Evolutionary conservation across 225 moss, liverwort and hornwort species (phyloP), one percentile per base, ranked within the genome.

Genomic region (Pseudisothecium myosuroides): DNA sequence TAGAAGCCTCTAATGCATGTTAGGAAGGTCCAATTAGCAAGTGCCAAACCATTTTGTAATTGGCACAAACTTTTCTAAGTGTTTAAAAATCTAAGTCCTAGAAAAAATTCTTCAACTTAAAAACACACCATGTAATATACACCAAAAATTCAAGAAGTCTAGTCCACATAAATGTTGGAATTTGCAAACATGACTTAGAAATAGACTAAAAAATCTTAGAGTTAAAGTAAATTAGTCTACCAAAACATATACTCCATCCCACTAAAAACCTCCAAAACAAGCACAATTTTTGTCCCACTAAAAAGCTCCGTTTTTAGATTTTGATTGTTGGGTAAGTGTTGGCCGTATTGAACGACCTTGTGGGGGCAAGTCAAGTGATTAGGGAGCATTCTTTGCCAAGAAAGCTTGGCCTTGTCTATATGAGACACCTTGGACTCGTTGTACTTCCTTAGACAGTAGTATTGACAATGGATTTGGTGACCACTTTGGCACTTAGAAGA

Each of bases 201-300:
- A n/a, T 0, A n/a, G 0, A 22, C 13, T 68, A n/a, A 2, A 37
- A 68, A 68, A 68, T 37, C 6, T 11, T 21, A 21, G 2, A 68
- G 1, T 22, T n/a, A 0, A n/a, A 68, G 0, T 2, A 23, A 68
- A n/a, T 6, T 1, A 1, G 7, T n/a, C 11, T n/a, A 6, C 2
- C 20, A 67, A 65, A 37, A 67, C 6, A 37, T 66, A 36, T 20
- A 37, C n/a, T n/a, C n/a, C n/a, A n/a, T n/a, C n/a, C n/a, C n/a
- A n/a, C n/a, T n/a, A n/a, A n/a, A n/a, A n/a, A n/a, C n/a, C n/a
- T n/a, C n/a, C n/a, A n/a, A n/a, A n/a, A n/a, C n/a, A n/a, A n/a
- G n/a, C n/a, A n/a, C n/a, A n/a, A n/a, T n/a, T n/a, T n/a, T n/a
- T n/a, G n/a, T n/a, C n/a, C n/a, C n/a, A n/a, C n/a, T n/a, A n/a